Conservation (phyloP, 1,284 basidiomycete genomes). For the Moesziomyces aphidis region DNA sequence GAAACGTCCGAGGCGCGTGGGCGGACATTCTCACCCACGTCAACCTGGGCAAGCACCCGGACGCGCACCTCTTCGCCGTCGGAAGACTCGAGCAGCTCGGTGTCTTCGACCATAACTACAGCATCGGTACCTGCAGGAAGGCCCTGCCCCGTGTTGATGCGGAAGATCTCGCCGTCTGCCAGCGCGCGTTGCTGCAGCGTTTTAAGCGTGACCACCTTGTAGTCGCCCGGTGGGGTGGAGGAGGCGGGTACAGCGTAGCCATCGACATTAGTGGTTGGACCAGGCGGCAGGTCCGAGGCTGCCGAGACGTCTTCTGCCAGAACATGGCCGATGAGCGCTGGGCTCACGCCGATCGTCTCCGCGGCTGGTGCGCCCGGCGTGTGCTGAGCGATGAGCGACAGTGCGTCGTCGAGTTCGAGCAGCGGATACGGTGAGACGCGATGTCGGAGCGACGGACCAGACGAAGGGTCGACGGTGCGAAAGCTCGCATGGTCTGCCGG, state of each 20-base stretch:
- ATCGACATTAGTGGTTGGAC: conserved; percentile 82
- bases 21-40: conserved; percentile 79
- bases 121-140: conserved; percentile 80
- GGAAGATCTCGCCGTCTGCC: conserved; percentile 41
- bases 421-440: conserved; percentile 79
- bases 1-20: conserved; percentile 79
- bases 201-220: conserved; percentile 76
- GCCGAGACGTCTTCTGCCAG: conserved; percentile 81
- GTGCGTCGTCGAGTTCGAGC: conserved; percentile 76
- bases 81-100: conserved; percentile 77
- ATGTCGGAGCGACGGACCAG: conserved; percentile 49
- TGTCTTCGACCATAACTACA: conserved; percentile 92
- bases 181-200: conserved; percentile 16
- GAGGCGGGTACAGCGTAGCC: conserved; percentile 79
- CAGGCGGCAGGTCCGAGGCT: conserved; percentile 70
- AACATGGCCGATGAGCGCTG: conserved; percentile 75
- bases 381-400: conserved; percentile 73
- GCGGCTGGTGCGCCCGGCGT: conserved; percentile 62
- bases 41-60: conserved; percentile 76
- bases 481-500: conserved; percentile 46
- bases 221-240: conserved; percentile 72
- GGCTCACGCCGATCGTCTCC: conserved; percentile 56
- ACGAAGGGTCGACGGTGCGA: conserved; percentile 77
- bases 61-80: conserved; percentile 77
- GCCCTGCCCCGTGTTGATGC: conserved; percentile 70